Percentiles rank a stretch among this genome's conserved stretches.
Conservation (phyloP, 2,329 filamentous ascomycete genomes). For the Thielaviopsis punctulata region DNA sequence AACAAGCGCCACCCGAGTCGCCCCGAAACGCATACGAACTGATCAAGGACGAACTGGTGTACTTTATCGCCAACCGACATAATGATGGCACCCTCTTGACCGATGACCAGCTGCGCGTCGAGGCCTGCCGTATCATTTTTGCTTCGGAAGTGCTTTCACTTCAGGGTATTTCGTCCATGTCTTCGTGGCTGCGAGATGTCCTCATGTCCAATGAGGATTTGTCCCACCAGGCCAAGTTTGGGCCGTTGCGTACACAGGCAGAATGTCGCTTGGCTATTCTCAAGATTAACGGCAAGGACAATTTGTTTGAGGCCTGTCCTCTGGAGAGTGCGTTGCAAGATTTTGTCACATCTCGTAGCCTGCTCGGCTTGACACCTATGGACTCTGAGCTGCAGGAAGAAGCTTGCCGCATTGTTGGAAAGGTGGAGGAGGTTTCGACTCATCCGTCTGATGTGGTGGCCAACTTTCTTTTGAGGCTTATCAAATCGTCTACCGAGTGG, state of each 20-base stretch:
- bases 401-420: slow-evolving; percentile 38
- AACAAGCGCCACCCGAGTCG: slow-evolving; percentile 25
- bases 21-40: slow-evolving; percentile 44
- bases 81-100: slow-evolving; percentile 27
- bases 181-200: slow-evolving; percentile 41
- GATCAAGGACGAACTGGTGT: slow-evolving; percentile 38
- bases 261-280: slow-evolving; percentile 32
- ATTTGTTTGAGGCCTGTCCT: slow-evolving; percentile 38
- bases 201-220: slow-evolving; percentile 31
- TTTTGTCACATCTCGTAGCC: slow-evolving; percentile 31
- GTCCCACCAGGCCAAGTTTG: slow-evolving; percentile 28
- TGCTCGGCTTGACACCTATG: slow-evolving; percentile 41
- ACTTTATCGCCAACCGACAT: slow-evolving; percentile 30
- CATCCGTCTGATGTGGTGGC: slow-evolving; percentile 32
- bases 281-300: slow-evolving; percentile 39
- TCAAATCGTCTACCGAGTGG: slow-evolving; percentile 34
- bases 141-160: slow-evolving; percentile 32
- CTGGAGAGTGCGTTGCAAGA: slow-evolving; percentile 37
- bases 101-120: slow-evolving; percentile 37
- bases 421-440: slow-evolving; percentile 35
- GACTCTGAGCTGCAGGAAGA: slow-evolving; percentile 43
- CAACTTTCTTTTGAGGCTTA: slow-evolving; percentile 38
- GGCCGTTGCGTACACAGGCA: slow-evolving; percentile 27
- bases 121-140: slow-evolving; percentile 42
- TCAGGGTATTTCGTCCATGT: slow-evolving; percentile 22